Base-by-base conservation (phyloP, 441 rosid species). In the Gossypium davidsonii region DNA sequence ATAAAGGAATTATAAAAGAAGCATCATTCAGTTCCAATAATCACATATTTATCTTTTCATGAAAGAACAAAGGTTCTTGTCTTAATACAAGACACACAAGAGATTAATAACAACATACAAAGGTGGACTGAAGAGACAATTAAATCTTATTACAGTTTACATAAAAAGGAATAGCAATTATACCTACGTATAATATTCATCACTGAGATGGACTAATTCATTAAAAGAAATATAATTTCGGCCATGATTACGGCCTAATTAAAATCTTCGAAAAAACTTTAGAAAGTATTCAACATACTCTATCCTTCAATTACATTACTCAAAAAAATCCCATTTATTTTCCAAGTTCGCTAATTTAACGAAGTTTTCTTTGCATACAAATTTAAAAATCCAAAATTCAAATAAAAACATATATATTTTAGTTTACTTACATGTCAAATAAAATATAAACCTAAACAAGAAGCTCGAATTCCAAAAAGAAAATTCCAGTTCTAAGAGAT, bases 351-450 rank as follows among this genome's bases (percentile, higher is more conserved):
- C 53, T 10, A n/a, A 14, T 71, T 58, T 26, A 57, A 71, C 65
- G 1, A 42, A 71, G 55, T 20, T 56, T 66, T 6, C 23, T 71
- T 58, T 20, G 55, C 52, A 57, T 71, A 4, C 23, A 71, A 71
- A 34, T 26, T 37, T 3, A 71, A 59, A 58, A 71, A 42, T 6
- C 34, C 67, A 44, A 25, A 44, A 48, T 9, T 23, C 44, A 71
- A 71, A 10, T 44, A 26, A 48, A 67, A n/a, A 64, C 4, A 64
- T 4, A 1, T 25, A 12, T 25, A 1, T 59, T 25, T 12, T 25
- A 3, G 15, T n/a, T 56, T 62, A 12, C 49, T 15, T 62, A 34
- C 25, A 62, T 12, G 6, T 8, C 14, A 62, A 3, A 15, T 34
- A 31, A 34, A 34, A 6, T 6, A 31, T 34, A 9, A 62, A 62